Evolutionary conservation across 192 early-diverging fungal genomes (phyloP), one percentile per base, ranked within the genome.

Genomic region (Chytriomyces hyalinus): DNA sequence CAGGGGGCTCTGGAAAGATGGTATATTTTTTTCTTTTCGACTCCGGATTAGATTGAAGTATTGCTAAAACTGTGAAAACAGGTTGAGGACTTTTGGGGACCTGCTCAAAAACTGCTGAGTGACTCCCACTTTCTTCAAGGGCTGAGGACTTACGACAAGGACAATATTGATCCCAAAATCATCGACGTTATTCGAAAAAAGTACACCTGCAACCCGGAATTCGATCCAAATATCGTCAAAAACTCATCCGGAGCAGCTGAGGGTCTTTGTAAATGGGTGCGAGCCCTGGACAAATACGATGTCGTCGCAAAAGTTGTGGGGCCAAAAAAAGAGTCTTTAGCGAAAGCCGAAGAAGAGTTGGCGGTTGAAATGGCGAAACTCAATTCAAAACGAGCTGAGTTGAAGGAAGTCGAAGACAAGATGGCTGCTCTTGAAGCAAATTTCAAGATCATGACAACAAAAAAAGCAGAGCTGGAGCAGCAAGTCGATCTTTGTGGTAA

Each of bases 191-290:
- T 88, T 60, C 73, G 86, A 49, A 86, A 87, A 73, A 87, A 65
- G 20, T 89, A 87, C 80, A 88, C 87, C 20, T 78, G 82, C n/a
- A 89, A 89, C 69, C 88, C 88, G n/a, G 87, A 89, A n/a, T 89
- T 89, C 62, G 87, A 86, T 36, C 88, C 88, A 10, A 85, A 89
- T 61, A 83, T 88, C 65, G 84, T 89, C 17, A 89, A 89, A 61
- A 89, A 88, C 69, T 88, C 87, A n/a, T 89, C 88, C 11, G 78
- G 84, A 4, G 88, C 88, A 6, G 85, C 85, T 15, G 87, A 89
- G 57, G 86, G 87, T 20, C 62, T 89, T 11, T 89, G 88, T 76
- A 84, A 84, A 72, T 89, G 88, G 88, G 87, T 89, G 13, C 67
- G 85, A 73, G 88, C 88, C 0, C 69, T 89, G 61, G 88, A 89